Conservation (phyloP, 768 basidiomycete genomes). For the Tricholoma matsutake region DNA sequence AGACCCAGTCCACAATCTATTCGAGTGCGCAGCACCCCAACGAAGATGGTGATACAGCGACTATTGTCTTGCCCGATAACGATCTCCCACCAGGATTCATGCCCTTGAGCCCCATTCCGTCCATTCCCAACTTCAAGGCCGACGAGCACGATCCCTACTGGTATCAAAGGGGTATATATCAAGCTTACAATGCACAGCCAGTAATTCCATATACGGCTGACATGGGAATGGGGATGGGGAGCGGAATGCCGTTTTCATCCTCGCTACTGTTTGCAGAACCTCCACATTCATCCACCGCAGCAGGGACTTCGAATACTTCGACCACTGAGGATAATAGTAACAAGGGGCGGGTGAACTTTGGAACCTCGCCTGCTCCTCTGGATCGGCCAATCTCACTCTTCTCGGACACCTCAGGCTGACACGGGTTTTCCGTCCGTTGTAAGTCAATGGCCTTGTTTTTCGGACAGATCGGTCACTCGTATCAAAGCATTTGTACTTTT, state of each 20-base stretch:
- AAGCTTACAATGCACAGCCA: slow-evolving; percentile 6
- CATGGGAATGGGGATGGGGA: not conserved
- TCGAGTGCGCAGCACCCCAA: not conserved
- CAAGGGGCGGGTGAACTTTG: not conserved
- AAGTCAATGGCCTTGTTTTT: not conserved
- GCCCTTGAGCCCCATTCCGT: slow-evolving; percentile 33
- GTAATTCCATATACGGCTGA: slow-evolving; percentile 3
- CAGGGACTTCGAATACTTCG: not conserved
- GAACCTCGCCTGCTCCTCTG: not conserved
- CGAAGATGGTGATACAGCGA: slow-evolving; percentile 10
- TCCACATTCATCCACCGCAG: not conserved
- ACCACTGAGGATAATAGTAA: not conserved
- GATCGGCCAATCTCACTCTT: not conserved
- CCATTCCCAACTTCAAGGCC: slow-evolving; percentile 1
- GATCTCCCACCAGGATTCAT: slow-evolving; percentile 37
- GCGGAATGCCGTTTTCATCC: not conserved
- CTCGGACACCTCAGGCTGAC: not conserved
- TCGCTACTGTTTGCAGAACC: not conserved
- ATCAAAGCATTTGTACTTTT: no score
- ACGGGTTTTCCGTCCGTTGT: not conserved
- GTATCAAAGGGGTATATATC: not conserved
- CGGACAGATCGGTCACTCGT: no score
- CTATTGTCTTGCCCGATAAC: slow-evolving; percentile 26
- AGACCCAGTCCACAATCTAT: slow-evolving; percentile 1
- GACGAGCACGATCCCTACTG: not conserved